Evolutionary conservation across 495 filamentous ascomycete genomes (phyloP).

Genomic region (Endocarpon pusillum): DNA sequence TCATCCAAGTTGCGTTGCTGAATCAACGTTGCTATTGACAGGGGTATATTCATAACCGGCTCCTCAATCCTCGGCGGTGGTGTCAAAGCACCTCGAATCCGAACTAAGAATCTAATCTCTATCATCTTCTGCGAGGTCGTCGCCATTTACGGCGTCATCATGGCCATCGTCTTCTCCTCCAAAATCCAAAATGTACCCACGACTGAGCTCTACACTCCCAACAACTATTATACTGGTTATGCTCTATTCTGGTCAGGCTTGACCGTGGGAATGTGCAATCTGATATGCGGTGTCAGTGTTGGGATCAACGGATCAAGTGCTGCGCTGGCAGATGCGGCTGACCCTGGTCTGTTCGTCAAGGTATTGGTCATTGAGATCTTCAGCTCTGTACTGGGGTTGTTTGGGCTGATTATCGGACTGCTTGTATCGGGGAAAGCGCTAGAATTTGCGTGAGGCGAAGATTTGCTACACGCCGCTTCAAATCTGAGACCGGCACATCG

Average conservation of each 20-base stretch:
- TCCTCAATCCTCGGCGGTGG: constrained; percentile 96
- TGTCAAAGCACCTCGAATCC: constrained; percentile 87
- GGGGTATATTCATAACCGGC: constrained; percentile 98
- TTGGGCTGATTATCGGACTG: constrained; percentile 88
- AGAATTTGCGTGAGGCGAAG: no score
- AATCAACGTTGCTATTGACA: constrained; percentile 21
- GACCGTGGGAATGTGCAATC: constrained; percentile 85
- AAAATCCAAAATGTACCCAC: constrained; percentile 46
- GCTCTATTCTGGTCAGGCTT: constrained; percentile 92
- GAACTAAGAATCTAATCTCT: constrained; percentile 98
- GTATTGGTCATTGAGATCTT: constrained; percentile 99
- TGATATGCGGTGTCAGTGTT: constrained; percentile 91
- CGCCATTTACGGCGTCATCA: constrained; percentile 99
- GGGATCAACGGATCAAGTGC: constrained; percentile 97
- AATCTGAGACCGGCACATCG: no score
- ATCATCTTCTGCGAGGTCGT: constrained; percentile 99
- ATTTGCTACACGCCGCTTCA: no score
- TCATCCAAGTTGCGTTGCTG: background rate
- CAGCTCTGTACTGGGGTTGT: constrained; percentile 94
- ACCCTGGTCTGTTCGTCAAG: constrained; percentile 92
- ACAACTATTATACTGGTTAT: constrained; percentile 86
- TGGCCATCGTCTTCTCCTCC: constrained; percentile 92
- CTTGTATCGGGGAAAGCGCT: constrained; percentile 75
- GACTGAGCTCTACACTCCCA: constrained; percentile 39
- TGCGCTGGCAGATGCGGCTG: constrained; percentile 87